Base-by-base conservation (phyloP, 2,329 filamentous ascomycete species). In the Verticillium klebahnii region DNA sequence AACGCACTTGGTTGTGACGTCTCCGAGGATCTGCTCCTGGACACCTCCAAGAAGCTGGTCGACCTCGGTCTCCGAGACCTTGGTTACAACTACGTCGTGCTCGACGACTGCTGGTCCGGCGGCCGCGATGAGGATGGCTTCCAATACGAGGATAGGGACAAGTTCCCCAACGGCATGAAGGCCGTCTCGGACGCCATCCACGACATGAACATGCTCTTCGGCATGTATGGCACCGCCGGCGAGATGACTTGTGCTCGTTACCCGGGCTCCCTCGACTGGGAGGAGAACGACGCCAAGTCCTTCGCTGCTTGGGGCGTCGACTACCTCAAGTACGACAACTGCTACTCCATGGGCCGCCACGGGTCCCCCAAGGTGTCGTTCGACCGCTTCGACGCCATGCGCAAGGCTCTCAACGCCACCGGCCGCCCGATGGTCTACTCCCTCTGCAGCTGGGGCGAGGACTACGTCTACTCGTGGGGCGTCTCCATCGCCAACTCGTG, bases 321-420 rank as follows among this genome's bases (percentile, higher is more conserved):
- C 65, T 82, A 82, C 60, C 71, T 83, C 37, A 84, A 84, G 72
- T 82, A 82, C 64, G 80, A 83, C 64, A 81, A 81, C 64, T 82
- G 80, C 65, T 39, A 40, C 23, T 57, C 56, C 31, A 36, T 36
- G 32, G 56, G 56, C 19, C 31, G 56, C 12, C 56, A 57, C 19
- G 56, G 56, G n/a, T 37, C 56, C 19, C 56, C 56, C 19, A 32
- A 57, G 56, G 17, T 39, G 15, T 57, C 56, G 17, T 57, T 19
- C 32, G 29, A 57, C 29, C 56, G 56, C 6, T 57, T 57, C 56
- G 14, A 57, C 17, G 19, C 56, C 59, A 74, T 75, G 74, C 60
- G 69, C 5, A 67, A 72, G 55, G 74, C 72, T 2, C 64, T 75
- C 34, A 68, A 68, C 25, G 65, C 66, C 15, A 71, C 72, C 6